A percentile compares a stretch with the other conserved stretches of the same genome.
Evolutionary conservation across 805 yeast species (phyloP).

Genomic region (Wickerhamia fluorescens): DNA sequence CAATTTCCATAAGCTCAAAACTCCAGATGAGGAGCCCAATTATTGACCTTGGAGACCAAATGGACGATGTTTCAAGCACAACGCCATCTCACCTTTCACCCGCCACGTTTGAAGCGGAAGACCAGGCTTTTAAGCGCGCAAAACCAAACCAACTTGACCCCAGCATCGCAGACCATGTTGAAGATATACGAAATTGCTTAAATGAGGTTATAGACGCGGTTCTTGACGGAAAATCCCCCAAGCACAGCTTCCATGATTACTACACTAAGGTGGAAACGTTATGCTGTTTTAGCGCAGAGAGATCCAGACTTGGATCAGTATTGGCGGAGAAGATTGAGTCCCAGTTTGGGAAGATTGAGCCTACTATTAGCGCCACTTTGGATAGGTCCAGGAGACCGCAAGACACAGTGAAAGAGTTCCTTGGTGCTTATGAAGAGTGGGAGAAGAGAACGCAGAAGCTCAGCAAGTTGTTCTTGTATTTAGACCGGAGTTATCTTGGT

Average conservation of each 20-base stretch:
- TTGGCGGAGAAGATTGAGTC: no score
- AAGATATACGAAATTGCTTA: slow-evolving; percentile 4
- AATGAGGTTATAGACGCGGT: slow-evolving; percentile 13
- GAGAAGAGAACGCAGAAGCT: slow-evolving; percentile 15
- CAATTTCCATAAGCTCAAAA: no score
- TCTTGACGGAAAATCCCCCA: slow-evolving; percentile 10
- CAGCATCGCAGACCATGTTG: slow-evolving; percentile 3
- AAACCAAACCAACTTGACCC: background rate
- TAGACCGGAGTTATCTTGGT: slow-evolving; percentile 29
- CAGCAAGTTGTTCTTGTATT: slow-evolving; percentile 25
- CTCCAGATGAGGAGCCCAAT: no score
- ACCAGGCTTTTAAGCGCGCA: background rate
- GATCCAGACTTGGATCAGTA: slow-evolving; percentile 28
- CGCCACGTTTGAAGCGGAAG: background rate
- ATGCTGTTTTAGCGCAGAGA: slow-evolving; percentile 25
- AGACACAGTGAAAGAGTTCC: no score
- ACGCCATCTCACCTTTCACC: no score
- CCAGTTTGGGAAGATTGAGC: no score
- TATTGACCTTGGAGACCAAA: no score
- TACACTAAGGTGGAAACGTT: slow-evolving; percentile 24
- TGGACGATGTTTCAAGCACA: no score
- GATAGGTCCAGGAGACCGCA: no score
- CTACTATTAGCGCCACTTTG: no score
- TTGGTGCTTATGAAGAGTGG: slow-evolving; percentile 19
- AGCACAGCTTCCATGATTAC: slow-evolving; percentile 17